These are phyloP conservation scores for Breynia disticha DNA, from an alignment of 441 rosid genomes.

Conservation along the genomic window DNA sequence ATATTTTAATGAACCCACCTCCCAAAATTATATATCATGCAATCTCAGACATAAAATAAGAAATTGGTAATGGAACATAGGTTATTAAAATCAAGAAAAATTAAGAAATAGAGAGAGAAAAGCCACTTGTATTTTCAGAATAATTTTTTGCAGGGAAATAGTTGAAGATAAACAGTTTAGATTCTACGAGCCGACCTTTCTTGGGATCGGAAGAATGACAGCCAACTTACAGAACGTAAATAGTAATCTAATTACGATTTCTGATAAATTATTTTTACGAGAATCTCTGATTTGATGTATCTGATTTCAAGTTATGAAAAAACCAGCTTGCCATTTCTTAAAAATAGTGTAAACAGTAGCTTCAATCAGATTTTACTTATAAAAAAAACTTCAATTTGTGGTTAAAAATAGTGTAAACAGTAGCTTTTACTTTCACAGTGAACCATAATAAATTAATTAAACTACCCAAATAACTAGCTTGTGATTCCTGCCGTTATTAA, in stretches of 20 bases:
- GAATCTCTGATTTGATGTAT: too few species aligned
- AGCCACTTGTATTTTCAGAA: conserved; percentile 1
- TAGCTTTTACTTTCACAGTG: too few species aligned
- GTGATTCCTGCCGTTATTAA: too few species aligned
- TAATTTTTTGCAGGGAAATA: conserved; percentile 17
- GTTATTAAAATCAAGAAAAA: neutral
- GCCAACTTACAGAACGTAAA: conserved; percentile 35
- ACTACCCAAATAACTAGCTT: too few species aligned
- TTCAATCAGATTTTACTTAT: too few species aligned
- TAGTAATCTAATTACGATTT: conserved; percentile 7
- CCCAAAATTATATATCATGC: neutral
- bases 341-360: too few species aligned
- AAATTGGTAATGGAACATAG: neutral
- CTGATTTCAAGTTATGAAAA: too few species aligned
- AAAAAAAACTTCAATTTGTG: too few species aligned
- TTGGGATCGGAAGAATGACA: conserved; percentile 64
- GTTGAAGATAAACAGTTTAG: conserved; percentile 31
- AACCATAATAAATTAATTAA: too few species aligned
- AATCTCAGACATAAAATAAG: conserved; percentile 17
- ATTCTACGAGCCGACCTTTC: conserved; percentile 43
- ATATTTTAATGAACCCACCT: conserved; percentile 34
- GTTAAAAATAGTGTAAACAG: too few species aligned
- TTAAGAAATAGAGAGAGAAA: neutral
- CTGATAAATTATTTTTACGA: too few species aligned
- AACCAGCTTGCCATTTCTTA: too few species aligned